phyloP scores from a whole-genome alignment of 306 rosid species.

The Carpinus viminea region DNA sequence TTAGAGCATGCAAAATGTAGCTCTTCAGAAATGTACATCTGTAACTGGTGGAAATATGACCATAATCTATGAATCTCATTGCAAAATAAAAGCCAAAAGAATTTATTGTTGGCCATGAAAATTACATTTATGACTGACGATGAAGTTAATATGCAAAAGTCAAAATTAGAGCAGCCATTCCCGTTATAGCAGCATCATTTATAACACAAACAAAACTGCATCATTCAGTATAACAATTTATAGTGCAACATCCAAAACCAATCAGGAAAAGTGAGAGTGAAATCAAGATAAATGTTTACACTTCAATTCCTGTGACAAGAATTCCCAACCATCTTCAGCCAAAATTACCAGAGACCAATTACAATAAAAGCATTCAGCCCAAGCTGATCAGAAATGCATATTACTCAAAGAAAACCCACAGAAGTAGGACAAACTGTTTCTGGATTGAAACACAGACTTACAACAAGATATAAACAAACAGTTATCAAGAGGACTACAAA shows the following conservation, averaged over 20 bases:
- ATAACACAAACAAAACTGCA: neutral
- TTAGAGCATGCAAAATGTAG: neutral
- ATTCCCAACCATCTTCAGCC: neutral
- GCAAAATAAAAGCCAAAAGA: neutral
- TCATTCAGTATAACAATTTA: neutral
- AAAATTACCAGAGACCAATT: neutral
- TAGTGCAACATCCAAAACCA: neutral
- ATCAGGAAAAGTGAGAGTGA: neutral
- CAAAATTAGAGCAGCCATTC: neutral
- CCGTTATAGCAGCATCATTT: neutral
- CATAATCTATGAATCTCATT: slow-evolving; percentile 7
- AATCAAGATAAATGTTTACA: neutral
- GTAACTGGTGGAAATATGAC: slow-evolving; percentile 1
- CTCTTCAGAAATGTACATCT: neutral
- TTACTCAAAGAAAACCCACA: neutral
- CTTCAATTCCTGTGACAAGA: neutral
- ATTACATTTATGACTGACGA: neutral
- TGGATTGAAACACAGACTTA: neutral
- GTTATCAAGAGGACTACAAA: neutral
- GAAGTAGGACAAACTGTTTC: neutral
- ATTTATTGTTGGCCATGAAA: neutral
- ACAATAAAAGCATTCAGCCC: neutral
- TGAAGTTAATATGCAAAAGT: neutral
- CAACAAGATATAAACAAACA: neutral
- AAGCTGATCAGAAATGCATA: neutral